Base-by-base conservation (phyloP, 1,139 yeast genomes). In the Yamadazyma pseudoaaseri region DNA sequence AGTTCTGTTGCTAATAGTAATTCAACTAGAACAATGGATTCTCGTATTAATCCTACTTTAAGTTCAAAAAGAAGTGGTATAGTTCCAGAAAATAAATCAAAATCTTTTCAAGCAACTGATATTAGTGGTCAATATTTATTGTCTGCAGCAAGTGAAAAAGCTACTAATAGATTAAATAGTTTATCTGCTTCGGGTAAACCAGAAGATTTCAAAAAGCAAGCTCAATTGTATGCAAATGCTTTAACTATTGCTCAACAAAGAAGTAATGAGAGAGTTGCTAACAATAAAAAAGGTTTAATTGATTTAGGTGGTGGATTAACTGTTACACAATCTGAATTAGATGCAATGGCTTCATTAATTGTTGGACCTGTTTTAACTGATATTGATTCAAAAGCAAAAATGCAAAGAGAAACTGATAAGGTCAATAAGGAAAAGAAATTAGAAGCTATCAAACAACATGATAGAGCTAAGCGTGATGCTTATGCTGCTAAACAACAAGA, bases 221-320 rank as follows among this genome's bases (percentile, higher is more conserved):
- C 74, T 20, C 67, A 64, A 40, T 51, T 58, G 35, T 70, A 70
- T 45, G 73, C 74, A 32, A 53, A 56, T 42, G 76, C 76, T 1
- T 62, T 70, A 39, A 74, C 82, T 6, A 62, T 84, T 47, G 97
- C 96, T 2, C 86, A 84, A 54, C 73, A 75, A 48, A 76, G 79
- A 45, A 63, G 74, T 37, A 73, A 73, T 37, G 79, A 75, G 48
- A 70, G 89, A 48, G 53, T 76, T 38, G 73, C 65, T 37, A 54
- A 45, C 35, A 52, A 61, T 45, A 60, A 63, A 37, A 50, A 60
- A 30, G 87, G 86, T 31, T 72, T 81, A 53, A 71, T 87, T 48
- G 74, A 87, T 51, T 65, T 90, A 45, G 98, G 98, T 42, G 96
- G 96, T 46, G 97, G 97, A 3, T 71, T 86, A 46, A 77, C 76